Evolutionary conservation across 345 rosid genomes (phyloP).

Genomic region (Passiflora organensis): DNA sequence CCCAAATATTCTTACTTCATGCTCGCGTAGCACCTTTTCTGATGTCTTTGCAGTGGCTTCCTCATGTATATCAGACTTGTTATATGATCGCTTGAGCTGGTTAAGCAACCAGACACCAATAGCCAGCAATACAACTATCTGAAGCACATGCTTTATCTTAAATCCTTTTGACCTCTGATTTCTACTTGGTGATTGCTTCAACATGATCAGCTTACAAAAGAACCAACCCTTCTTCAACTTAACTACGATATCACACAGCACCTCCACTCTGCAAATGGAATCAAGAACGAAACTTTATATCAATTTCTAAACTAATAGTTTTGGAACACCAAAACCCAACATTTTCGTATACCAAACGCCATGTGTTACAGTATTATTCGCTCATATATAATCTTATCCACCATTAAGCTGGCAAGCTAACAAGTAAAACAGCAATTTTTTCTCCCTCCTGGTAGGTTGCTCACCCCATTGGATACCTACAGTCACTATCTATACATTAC

Average conservation of each 20-base stretch:
- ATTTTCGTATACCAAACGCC: no score
- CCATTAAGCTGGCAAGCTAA: no score
- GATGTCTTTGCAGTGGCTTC: slow-evolving; percentile 8
- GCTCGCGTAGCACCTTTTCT: slow-evolving; percentile 10
- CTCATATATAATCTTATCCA: no score
- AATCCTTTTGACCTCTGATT: slow-evolving; percentile 51
- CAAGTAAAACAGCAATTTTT: no score
- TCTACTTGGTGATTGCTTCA: slow-evolving; percentile 38
- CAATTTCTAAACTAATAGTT: no score
- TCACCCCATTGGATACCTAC: no score
- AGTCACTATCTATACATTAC: neutral
- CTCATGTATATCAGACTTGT: slow-evolving; percentile 11
- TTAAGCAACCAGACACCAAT: slow-evolving; percentile 51
- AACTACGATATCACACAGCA: no score
- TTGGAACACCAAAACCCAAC: no score
- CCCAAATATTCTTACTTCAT: slow-evolving; percentile 35
- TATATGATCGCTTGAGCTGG: slow-evolving; percentile 39
- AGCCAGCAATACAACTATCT: slow-evolving; percentile 43
- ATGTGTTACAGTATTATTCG: no score
- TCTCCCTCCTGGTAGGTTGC: no score
- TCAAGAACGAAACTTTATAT: no score
- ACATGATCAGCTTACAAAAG: slow-evolving; percentile 21
- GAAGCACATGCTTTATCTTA: slow-evolving; percentile 53
- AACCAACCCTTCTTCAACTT: neutral
- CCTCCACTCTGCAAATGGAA: no score